These are phyloP conservation scores for Calonectria pauciramosa DNA, from an alignment of 2,329 filamentous ascomycete genomes.

Conservation along the genomic window DNA sequence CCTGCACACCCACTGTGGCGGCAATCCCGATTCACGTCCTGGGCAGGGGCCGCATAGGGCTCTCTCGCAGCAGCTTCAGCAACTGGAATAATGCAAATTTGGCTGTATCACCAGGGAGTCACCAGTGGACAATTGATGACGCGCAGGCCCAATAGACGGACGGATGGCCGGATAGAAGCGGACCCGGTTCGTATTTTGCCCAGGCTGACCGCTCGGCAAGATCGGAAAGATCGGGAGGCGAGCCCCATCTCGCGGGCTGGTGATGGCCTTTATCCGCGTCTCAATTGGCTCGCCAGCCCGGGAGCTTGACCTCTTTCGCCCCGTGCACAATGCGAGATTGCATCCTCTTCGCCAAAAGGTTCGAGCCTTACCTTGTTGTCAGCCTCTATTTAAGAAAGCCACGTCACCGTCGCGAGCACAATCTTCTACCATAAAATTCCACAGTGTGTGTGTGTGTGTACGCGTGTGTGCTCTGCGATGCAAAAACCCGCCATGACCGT, in stretches of 20 bases:
- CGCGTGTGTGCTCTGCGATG: no score
- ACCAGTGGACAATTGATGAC: no score
- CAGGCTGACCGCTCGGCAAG: background rate
- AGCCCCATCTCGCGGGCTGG: background rate
- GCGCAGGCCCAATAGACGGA: background rate
- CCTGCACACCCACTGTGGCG: no score
- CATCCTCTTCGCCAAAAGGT: background rate
- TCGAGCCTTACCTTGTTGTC: background rate
- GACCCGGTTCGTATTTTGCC: background rate
- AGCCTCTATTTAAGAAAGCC: conserved; percentile 7
- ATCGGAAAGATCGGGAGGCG: background rate
- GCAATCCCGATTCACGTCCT: no score
- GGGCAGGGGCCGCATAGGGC: no score
- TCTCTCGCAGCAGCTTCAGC: no score
- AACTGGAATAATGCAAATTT: no score
- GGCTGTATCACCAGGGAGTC: no score
- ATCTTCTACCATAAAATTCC: background rate
- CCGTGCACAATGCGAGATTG: background rate
- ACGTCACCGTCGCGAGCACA: background rate
- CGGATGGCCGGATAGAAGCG: conserved; percentile 16
- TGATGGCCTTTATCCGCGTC: background rate
- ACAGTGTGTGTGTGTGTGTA: no score
- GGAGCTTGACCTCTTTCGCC: conserved; percentile 1
- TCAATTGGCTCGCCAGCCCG: background rate
- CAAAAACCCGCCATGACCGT: no score